Evolutionary conservation across 2,329 filamentous ascomycete genomes (phyloP), one percentile per base, ranked within the genome.

Genomic region (Sodiomyces alkalinus): DNA sequence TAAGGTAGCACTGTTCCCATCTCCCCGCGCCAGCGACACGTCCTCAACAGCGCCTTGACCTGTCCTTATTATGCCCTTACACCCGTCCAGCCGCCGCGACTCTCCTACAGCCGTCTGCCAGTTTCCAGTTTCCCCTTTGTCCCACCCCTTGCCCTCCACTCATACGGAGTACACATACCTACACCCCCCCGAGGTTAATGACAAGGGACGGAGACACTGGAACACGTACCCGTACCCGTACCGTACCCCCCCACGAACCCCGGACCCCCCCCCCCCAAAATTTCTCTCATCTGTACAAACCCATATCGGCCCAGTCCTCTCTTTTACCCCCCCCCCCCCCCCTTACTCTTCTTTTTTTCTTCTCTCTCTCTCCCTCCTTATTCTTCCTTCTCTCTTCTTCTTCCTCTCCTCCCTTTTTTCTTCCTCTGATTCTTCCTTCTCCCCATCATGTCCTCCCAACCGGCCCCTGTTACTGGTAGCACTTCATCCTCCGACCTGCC

Each of bases 401-500:
- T 39, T 38, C 28, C 29, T 23, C 26, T 27, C 31, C 15, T 25
- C 29, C 19, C 23, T 27, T 29, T 29, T 26, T 28, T 28, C 28
- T 28, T 15, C 22, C 26, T 19, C 18, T 13, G 17, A 11, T 17
- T 24, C 22, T 15, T 16, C 23, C 19, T 18, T 33, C 29, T 35
- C 44, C 47, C 51, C 49, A 50, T 39, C 45, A 52, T 52, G 49
- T 52, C 33, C 34, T 32, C 32, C 31, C 34, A 39, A 34, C 37
- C 37, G 34, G 14, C 27, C 15, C 20, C 30, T 17, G 19, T 29
- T 17, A 28, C 36, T 22, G 36, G 23, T 26, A 33, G 29, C 29
- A 28, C 34, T 28, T 28, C 37, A 28, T 31, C 33, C 24, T 27
- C 37, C 32, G 28, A 27, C 14, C 26, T 22, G 19, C 30, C 44